Conservation (phyloP, 192 early-diverging fungal genomes). For the Anaeromyces robustus region DNA sequence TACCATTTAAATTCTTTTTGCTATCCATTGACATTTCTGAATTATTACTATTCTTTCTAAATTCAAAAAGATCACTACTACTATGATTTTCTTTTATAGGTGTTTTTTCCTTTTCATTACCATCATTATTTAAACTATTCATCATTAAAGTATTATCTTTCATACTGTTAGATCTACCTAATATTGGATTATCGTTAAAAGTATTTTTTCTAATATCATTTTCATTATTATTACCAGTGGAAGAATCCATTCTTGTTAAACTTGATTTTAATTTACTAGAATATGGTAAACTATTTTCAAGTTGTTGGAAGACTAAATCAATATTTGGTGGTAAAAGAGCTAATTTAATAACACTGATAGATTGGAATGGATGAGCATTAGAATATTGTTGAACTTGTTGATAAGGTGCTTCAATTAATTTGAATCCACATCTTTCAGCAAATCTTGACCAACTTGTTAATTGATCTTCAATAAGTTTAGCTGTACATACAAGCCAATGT, state of each 20-base stretch:
- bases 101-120: background rate
- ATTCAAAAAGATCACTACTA: background rate
- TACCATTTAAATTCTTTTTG: background rate
- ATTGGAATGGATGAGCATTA: slow-evolving; percentile 82
- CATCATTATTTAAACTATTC: no score
- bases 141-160: background rate
- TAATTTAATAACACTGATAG: slow-evolving; percentile 36
- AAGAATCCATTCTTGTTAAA: slow-evolving; percentile 2
- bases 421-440: slow-evolving; percentile 75
- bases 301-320: slow-evolving; percentile 4
- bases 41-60: background rate
- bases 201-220: background rate
- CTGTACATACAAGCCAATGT: slow-evolving; percentile 91
- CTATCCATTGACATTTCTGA: background rate
- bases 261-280: slow-evolving; percentile 3
- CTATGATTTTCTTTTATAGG: background rate
- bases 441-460: slow-evolving; percentile 59
- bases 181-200: background rate
- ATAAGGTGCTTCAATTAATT: slow-evolving; percentile 75
- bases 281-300: slow-evolving; percentile 27
- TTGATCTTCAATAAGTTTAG: slow-evolving; percentile 71
- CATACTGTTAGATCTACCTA: background rate
- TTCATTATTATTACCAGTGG: background rate
- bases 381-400: slow-evolving; percentile 47
- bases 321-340: slow-evolving; percentile 36